Evolutionary conservation across 2,329 filamentous ascomycete genomes (phyloP).

Genomic region (Didymella segeticola): DNA sequence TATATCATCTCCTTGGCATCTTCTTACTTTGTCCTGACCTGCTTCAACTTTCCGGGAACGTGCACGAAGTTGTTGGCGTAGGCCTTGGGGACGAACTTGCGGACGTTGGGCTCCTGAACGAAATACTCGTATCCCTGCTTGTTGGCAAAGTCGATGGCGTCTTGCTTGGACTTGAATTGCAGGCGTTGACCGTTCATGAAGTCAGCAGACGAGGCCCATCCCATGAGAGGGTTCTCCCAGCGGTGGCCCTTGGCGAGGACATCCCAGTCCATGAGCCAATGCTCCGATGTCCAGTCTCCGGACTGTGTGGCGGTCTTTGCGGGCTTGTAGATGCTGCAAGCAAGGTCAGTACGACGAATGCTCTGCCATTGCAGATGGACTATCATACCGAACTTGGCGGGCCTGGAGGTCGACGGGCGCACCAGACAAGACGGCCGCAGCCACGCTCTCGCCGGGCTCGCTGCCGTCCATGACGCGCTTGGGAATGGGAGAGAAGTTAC

Average conservation of each 20-base stretch:
- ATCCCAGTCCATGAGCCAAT: conserved; percentile 99
- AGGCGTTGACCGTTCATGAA: conserved; percentile 93
- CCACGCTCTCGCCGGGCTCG: conserved; percentile 75
- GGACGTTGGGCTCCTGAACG: conserved; percentile 92
- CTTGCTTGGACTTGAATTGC: conserved; percentile 91
- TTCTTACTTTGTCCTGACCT: conserved; percentile 78
- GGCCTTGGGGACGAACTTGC: conserved; percentile 86
- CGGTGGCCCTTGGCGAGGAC: conserved; percentile 88
- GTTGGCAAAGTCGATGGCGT: conserved; percentile 92
- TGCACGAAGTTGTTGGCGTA: conserved; percentile 98
- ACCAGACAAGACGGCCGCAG: conserved; percentile 87
- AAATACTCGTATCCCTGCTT: conserved; percentile 99
- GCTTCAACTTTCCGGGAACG: conserved; percentile 82
- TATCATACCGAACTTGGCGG: conserved; percentile 82
- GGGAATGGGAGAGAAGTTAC: conserved; percentile 88
- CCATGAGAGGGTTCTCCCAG: conserved; percentile 98
- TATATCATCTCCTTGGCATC: conserved; percentile 3
- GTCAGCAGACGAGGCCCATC: conserved; percentile 96
- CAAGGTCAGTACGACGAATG: not conserved
- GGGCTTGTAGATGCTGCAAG: conserved; percentile 82
- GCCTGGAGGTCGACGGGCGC: conserved; percentile 94
- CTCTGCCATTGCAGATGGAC: not conserved
- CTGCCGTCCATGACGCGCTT: conserved; percentile 90
- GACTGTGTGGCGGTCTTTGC: conserved; percentile 96
- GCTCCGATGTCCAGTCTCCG: conserved; percentile 80